Conservation (phyloP, 2,329 filamentous ascomycete species). For the Talaromyces sp. region DNA sequence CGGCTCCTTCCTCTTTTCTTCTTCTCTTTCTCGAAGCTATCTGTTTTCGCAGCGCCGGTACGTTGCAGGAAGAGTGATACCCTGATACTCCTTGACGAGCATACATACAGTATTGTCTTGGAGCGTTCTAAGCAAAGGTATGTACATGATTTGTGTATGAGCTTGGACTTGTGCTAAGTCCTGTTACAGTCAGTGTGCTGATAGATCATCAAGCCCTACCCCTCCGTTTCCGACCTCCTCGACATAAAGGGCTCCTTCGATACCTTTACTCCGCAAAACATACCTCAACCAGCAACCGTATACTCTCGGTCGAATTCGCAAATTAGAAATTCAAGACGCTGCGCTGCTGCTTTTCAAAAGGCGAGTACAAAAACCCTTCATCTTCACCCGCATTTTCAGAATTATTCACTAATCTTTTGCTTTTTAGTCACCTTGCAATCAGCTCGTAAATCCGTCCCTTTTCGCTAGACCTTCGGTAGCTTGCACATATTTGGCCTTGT, state of each 20-base stretch:
- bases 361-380: neutral
- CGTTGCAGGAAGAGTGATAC: constrained; percentile 9
- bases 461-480: neutral
- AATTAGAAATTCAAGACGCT: neutral
- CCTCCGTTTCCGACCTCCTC: neutral
- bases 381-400: neutral
- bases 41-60: constrained; percentile 10
- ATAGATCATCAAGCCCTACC: neutral
- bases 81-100: neutral
- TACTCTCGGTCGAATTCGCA: neutral
- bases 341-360: neutral
- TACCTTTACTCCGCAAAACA: neutral
- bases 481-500: neutral
- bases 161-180: neutral
- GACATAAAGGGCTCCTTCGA: neutral
- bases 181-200: neutral
- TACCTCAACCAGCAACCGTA: neutral
- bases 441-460: neutral
- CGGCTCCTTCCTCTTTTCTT: neutral
- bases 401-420: neutral
- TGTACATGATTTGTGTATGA: neutral
- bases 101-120: neutral
- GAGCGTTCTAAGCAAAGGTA: constrained; percentile 9
- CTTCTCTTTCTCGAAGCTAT: constrained; percentile 1
- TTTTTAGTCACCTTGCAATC: neutral